phyloP scores from a whole-genome alignment of 2,329 filamentous ascomycete species.

The Lachnellula suecica region DNA sequence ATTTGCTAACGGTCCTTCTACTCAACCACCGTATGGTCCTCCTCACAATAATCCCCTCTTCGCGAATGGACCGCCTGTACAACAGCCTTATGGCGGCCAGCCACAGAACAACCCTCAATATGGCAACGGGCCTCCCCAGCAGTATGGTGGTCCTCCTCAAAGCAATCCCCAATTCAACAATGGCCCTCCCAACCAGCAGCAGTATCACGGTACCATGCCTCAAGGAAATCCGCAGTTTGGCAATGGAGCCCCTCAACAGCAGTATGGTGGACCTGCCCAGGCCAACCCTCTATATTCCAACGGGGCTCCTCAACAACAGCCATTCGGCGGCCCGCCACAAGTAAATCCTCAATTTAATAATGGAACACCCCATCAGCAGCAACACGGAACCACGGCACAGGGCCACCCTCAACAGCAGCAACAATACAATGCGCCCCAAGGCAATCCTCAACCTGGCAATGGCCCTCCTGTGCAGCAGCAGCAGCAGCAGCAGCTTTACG shows the following conservation, averaged over 20 bases:
- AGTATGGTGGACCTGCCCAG: not conserved
- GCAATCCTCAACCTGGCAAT: conserved; percentile 9
- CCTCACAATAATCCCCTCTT: not conserved
- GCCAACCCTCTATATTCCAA: conserved; percentile 1
- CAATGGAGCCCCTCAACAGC: not conserved
- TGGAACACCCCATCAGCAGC: no score
- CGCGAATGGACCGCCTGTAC: conserved; percentile 1
- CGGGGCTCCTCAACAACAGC: no score
- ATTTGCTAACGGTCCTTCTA: not conserved
- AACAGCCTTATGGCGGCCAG: conserved; percentile 4
- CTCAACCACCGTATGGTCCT: not conserved
- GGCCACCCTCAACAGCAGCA: not conserved
- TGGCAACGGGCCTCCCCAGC: conserved; percentile 1
- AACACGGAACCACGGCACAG: no score
- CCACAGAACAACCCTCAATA: conserved; percentile 11
- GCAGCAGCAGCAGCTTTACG: not conserved
- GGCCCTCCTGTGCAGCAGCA: not conserved
- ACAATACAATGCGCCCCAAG: not conserved
- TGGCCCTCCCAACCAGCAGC: not conserved
- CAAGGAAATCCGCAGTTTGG: not conserved
- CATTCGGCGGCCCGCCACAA: no score
- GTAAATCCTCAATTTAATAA: no score
- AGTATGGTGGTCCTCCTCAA: not conserved
- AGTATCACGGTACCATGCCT: conserved; percentile 1
- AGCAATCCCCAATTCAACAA: not conserved